phyloP scores from a whole-genome alignment of 345 rosid species.

The Arabidopsis suecica region DNA sequence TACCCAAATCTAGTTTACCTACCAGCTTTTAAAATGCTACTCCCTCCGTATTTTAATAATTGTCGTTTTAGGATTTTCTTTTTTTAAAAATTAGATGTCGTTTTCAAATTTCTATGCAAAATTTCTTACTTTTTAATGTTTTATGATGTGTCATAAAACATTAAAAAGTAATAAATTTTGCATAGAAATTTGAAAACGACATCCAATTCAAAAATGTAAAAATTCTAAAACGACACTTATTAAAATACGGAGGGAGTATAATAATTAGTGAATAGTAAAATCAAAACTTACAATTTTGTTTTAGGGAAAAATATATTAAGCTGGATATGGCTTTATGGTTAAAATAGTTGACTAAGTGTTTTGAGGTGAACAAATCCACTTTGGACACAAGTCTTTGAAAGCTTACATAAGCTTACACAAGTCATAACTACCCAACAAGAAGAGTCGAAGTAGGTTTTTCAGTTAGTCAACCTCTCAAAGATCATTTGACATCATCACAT shows the following conservation, averaged over 20 bases:
- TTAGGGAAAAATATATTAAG: background rate
- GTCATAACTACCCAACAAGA: conserved; percentile 47
- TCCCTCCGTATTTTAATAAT: too few relatives aligned
- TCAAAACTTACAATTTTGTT: background rate
- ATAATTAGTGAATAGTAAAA: background rate
- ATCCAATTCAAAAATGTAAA: too few relatives aligned
- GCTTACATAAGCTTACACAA: conserved; percentile 38
- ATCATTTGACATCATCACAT: conserved; percentile 41
- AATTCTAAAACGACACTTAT: too few relatives aligned
- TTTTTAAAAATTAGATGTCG: too few relatives aligned
- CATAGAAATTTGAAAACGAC: too few relatives aligned
- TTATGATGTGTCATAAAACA: too few relatives aligned
- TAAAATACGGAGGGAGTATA: too few relatives aligned
- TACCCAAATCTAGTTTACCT: conserved; percentile 40
- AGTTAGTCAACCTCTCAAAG: conserved; percentile 45
- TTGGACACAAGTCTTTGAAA: conserved; percentile 46
- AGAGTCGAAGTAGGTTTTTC: conserved; percentile 43
- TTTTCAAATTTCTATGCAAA: too few relatives aligned
- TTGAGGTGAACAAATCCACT: conserved; percentile 39
- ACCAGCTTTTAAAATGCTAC: conserved; percentile 7
- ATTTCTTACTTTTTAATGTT: too few relatives aligned
- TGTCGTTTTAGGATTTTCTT: too few relatives aligned
- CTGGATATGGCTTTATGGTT: conserved; percentile 15
- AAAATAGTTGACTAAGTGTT: conserved; percentile 43
- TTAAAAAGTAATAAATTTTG: too few relatives aligned